phyloP scores from a whole-genome alignment of 768 basidiomycete genomes.

The Lactarius hengduanensis region DNA sequence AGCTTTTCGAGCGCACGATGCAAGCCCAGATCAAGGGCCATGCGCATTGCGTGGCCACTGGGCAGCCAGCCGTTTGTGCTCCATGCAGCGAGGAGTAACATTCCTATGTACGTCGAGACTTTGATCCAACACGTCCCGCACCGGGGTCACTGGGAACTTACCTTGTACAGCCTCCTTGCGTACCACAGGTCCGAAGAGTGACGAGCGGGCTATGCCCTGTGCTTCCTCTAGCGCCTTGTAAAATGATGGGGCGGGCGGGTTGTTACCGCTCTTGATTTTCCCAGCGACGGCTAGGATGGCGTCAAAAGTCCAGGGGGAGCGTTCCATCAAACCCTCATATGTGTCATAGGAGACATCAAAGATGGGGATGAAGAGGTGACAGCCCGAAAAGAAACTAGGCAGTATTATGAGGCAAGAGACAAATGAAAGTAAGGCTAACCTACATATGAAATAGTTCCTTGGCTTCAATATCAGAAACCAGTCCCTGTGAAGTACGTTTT shows the following conservation, averaged over 20 bases:
- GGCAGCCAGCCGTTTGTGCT: constrained; percentile 94
- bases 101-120: constrained; percentile 49
- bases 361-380: constrained; percentile 93
- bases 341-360: constrained; percentile 94
- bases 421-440: constrained; percentile 32
- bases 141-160: constrained; percentile 34
- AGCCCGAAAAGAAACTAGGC: constrained; percentile 87
- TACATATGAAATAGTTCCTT: constrained; percentile 91
- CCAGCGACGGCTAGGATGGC: constrained; percentile 89
- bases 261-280: constrained; percentile 89
- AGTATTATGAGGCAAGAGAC: constrained; percentile 31
- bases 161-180: constrained; percentile 95
- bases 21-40: constrained; percentile 91
- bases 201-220: constrained; percentile 91
- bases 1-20: constrained; percentile 92
- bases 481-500: constrained; percentile 49
- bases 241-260: constrained; percentile 79
- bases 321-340: constrained; percentile 86
- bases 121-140: background rate
- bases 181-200: constrained; percentile 90
- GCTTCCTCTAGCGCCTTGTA: constrained; percentile 93
- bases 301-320: constrained; percentile 95
- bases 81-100: constrained; percentile 91
- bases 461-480: constrained; percentile 83
- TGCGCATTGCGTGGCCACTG: constrained; percentile 93